These are phyloP conservation scores for Rhodotorula sp. DNA, from an alignment of 1,284 basidiomycete species.

Conservation along the genomic window DNA sequence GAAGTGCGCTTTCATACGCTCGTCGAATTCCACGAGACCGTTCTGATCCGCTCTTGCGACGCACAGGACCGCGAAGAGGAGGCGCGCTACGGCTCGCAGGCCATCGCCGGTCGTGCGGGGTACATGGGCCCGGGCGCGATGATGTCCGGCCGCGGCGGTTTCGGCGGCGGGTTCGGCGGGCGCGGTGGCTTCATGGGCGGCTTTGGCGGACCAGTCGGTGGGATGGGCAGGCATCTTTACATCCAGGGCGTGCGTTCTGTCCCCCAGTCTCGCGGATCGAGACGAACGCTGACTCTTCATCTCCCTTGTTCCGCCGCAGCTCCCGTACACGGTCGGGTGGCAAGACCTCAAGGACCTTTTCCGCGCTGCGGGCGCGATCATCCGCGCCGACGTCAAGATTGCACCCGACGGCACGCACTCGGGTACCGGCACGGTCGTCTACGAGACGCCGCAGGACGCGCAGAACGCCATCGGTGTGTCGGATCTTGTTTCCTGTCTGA, in stretches of 20 bases:
- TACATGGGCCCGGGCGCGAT: conserved; percentile 42
- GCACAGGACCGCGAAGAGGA: conserved; percentile 90
- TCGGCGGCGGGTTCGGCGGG: conserved; percentile 42
- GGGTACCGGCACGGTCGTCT: conserved; percentile 74
- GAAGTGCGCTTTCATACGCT: conserved; percentile 63
- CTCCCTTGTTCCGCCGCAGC: conserved; percentile 54
- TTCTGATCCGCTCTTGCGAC: no score
- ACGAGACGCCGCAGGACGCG: conserved; percentile 86
- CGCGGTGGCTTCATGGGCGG: conserved; percentile 27
- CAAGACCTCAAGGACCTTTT: conserved; percentile 98
- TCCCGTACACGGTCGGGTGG: conserved; percentile 95
- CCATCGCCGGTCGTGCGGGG: conserved; percentile 62
- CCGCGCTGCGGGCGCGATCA: conserved; percentile 87
- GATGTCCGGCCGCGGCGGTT: conserved; percentile 54
- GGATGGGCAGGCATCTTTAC: conserved; percentile 32
- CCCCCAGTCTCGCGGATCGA: not conserved
- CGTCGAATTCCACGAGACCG: fast-evolving
- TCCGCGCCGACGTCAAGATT: conserved; percentile 91
- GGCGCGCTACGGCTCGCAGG: conserved; percentile 88
- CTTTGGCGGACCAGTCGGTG: conserved; percentile 29
- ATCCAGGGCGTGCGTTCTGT: conserved; percentile 29
- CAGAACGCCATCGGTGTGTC: conserved; percentile 80
- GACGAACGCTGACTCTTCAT: not conserved
- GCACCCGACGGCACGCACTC: conserved; percentile 76
- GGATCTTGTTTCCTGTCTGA: no score